Evolutionary conservation across 331 rosid species (phyloP), one percentile per base, ranked within the genome.

Genomic region (Saraca asoca): DNA sequence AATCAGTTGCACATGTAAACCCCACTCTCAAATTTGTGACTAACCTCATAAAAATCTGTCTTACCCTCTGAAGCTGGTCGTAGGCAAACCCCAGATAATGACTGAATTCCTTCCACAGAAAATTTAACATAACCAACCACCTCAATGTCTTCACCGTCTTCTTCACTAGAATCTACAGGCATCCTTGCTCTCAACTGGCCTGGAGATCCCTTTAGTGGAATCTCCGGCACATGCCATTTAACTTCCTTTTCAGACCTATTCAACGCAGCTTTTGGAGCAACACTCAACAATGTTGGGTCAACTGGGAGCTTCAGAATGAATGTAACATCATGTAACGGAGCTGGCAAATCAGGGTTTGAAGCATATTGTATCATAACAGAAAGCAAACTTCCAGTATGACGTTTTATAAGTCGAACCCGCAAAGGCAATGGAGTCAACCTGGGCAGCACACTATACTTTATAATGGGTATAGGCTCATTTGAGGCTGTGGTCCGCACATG

Each of bases 341-440:
- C 68, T 4, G 82, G 85, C 82, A 90, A 75, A 62, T 86, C 95
- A 39, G 97, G 98, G 79, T 84, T 90, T 7, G 85, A 79, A 42
- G 74, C 87, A 62, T 90, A 93, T 51, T 93, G 98, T 66, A 93
- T 83, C 98, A 93, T 93, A 68, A 90, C 88, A 57, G 98, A 87
- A 20, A 93, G 84, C 64, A 93, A 79, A 72, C 88, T 89, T 58
- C 98, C 98, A 0, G 91, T 88, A 49, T 82, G 96, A 12, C 96
- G 96, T 77, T 88, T 89, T 48, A 85, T 58, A 66, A 93, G 95
- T 2, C 97, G 90, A 77, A 93, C 87, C 78, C 98, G 82, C 83
- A 93, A 71, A 50, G 98, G 98, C 85, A 93, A 61, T 14, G 98
- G 97, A 5, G 97, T 85, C 70, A 82, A 78, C 80, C 85, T 79